Evolutionary conservation across 768 basidiomycete species (phyloP), one percentile per base, ranked within the genome.

Genomic region (Rhizopogon rudus): DNA sequence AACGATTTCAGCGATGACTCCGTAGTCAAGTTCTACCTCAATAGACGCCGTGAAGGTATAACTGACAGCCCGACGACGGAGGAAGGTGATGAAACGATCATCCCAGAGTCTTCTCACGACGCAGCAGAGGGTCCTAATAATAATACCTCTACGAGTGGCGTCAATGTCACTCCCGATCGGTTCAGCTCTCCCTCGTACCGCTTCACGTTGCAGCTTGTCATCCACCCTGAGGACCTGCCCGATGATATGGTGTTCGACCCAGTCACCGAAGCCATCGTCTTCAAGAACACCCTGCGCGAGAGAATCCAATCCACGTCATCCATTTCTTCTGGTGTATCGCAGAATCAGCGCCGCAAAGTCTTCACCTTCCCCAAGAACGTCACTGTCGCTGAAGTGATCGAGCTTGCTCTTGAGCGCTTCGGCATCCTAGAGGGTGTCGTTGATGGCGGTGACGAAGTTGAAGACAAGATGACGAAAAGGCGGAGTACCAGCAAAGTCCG

Each of bases 1-100:
- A 97, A 95, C 63, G 97, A 98, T 67, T 98, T 95, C 66, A 91
- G 91, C 42, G 97, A 99, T 61, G 97, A 98, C 66, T 93, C 94
- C 3, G 86, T 88, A 0, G 95, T 98, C 72, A 98, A 98, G 71
- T 89, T 98, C 71, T 99, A 97, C 71, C 71, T 98, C 59, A 93
- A 98, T 68, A 77, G 91, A 52, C 75, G 80, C 28, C 64, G 71
- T 5, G 67, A 71, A 29, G 72, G 77, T 7, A 66, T 68, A 14
- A 78, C 79, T 43, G 79, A 79, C 51, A 77, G 71, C 50, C 71
- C 74, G 0, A 70, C 75, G 41, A 74, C 75, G 0, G 81, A 73
- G 1, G 77, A 77, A n/a, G 77, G 73, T 7, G 78, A 79, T 5
- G 72, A 71, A 10, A 69, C 72, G 7, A 59, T 72, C n/a, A 66